These are phyloP conservation scores for Ceratobasidium sp. DNA, from an alignment of 1,284 basidiomycete genomes.

Conservation along the genomic window DNA sequence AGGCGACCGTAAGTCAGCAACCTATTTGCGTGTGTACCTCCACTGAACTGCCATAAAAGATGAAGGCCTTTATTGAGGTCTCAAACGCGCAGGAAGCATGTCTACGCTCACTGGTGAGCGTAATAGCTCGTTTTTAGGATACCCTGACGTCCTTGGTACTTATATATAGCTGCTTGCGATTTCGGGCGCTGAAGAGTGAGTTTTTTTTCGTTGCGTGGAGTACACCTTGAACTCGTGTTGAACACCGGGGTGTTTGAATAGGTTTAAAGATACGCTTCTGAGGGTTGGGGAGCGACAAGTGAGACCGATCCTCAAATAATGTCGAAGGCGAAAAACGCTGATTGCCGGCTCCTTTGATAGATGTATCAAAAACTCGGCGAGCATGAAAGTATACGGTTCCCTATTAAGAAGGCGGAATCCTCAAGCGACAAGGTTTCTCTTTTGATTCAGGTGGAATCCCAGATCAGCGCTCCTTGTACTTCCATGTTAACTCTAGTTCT, in stretches of 20 bases:
- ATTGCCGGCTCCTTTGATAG: slow-evolving; percentile 49
- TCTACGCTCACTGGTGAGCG: slow-evolving; percentile 26
- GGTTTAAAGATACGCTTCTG: slow-evolving; percentile 69
- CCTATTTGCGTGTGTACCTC: neutral
- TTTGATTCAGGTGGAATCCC: slow-evolving; percentile 65
- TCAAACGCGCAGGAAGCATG: slow-evolving; percentile 18
- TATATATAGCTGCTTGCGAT: slow-evolving; percentile 49
- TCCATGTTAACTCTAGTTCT: slow-evolving; percentile 48
- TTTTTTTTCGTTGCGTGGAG: slow-evolving; percentile 18
- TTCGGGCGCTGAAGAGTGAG: slow-evolving; percentile 71
- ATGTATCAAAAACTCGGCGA: slow-evolving; percentile 68
- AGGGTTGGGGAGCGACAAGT: slow-evolving; percentile 75
- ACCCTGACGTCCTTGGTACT: neutral
- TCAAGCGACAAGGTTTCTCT: slow-evolving; percentile 73
- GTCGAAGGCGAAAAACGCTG: slow-evolving; percentile 8
- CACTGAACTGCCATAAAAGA: slow-evolving; percentile 11
- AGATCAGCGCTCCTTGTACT: neutral
- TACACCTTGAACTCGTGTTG: slow-evolving; percentile 5
- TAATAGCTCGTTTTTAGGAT: neutral
- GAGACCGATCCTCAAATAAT: slow-evolving; percentile 12
- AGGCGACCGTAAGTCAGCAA: slow-evolving; percentile 61
- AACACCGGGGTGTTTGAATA: slow-evolving; percentile 49
- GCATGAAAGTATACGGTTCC: slow-evolving; percentile 74
- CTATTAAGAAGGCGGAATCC: slow-evolving; percentile 69
- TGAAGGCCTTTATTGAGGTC: slow-evolving; percentile 27